Evolutionary conservation across 1,139 yeast genomes (phyloP).

Genomic region (Kurtzmaniella natalensis): DNA sequence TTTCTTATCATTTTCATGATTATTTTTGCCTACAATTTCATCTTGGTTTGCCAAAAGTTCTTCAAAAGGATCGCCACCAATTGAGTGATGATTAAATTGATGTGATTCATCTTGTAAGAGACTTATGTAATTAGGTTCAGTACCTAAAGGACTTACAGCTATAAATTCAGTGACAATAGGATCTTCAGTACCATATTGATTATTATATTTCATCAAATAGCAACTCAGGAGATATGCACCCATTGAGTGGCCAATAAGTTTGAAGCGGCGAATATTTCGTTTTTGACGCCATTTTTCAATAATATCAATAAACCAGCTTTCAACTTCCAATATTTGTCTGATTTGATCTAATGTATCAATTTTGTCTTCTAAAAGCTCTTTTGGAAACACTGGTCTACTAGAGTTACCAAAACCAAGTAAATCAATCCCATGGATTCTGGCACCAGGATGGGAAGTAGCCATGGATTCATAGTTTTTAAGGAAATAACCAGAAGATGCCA

Average conservation of each 20-base stretch:
- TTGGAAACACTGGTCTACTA: conserved; percentile 37
- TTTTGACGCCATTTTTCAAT: conserved; percentile 35
- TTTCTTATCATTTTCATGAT: conserved; percentile 10
- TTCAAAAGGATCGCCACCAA: conserved; percentile 24
- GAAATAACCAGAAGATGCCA: conserved; percentile 46
- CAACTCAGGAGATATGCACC: conserved; percentile 42
- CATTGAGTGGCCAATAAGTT: conserved; percentile 41
- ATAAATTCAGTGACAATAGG: conserved; percentile 27
- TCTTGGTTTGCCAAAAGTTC: conserved; percentile 20
- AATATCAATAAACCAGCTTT: conserved; percentile 41
- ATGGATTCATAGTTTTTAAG: conserved; percentile 35
- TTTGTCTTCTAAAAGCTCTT: conserved; percentile 22
- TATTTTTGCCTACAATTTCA: not conserved
- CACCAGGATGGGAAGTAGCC: conserved; percentile 28
- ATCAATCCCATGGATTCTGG: conserved; percentile 34
- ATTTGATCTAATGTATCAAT: conserved; percentile 20
- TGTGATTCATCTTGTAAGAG: conserved; percentile 28
- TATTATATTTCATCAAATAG: conserved; percentile 38
- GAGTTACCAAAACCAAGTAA: conserved; percentile 46
- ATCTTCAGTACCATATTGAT: conserved; percentile 11
- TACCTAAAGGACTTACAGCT: conserved; percentile 44
- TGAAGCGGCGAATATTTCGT: conserved; percentile 23
- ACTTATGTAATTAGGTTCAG: conserved; percentile 36
- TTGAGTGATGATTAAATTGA: conserved; percentile 32
- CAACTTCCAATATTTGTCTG: conserved; percentile 30